Base-by-base conservation (phyloP, 371 early-diverging fungal species). In the Paraphysoderma sedebokerense region DNA sequence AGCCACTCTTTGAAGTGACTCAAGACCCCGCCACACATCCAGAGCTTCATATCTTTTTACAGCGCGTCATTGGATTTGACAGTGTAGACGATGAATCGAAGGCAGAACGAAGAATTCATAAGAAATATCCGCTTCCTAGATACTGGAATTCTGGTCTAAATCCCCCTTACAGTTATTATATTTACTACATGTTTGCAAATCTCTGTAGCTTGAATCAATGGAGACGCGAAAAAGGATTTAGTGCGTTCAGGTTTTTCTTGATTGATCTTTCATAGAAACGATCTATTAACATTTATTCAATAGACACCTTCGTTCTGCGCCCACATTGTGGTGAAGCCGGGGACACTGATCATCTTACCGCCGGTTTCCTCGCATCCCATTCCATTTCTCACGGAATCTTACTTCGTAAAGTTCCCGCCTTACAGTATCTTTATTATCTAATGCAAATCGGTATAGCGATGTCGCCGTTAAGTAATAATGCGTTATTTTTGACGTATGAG, bases 291-390 rank as follows among this genome's bases (percentile, higher is more conserved):
- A 20, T 49, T 20, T 7, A 17, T 29, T 27, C 23, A 30, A 50
- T 56, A 77, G 77, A 88, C 63, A 92, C 95, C 0, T 87, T 98
- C 68, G 85, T 86, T 4, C 58, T 97, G 34, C 72, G 96, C 40
- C 98, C 98, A 27, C 98, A 98, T 57, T 79, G 87, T 40, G 98
- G 97, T 47, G 98, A 98, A 63, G 92, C 93, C 17, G 98, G 98
- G 23, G 95, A 96, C 55, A 85, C 92, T 4, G 98, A 96, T 39
- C 95, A 98, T 57, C 63, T 98, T 66, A 79, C 91, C 0, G 76
- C 86, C 1, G 84, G 95, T 1, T 98, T 92, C 61, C 64, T 98
- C 41, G 82, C 91, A 0, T 79, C 93, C 4, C 80, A 85, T 54
- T 74, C 81, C 48, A 98, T 98, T 62, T 79, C 74, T 49, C 98